Evolutionary conservation across 2,329 filamentous ascomycete species (phyloP).

Genomic region (Dendrostoma leiphaemia): DNA sequence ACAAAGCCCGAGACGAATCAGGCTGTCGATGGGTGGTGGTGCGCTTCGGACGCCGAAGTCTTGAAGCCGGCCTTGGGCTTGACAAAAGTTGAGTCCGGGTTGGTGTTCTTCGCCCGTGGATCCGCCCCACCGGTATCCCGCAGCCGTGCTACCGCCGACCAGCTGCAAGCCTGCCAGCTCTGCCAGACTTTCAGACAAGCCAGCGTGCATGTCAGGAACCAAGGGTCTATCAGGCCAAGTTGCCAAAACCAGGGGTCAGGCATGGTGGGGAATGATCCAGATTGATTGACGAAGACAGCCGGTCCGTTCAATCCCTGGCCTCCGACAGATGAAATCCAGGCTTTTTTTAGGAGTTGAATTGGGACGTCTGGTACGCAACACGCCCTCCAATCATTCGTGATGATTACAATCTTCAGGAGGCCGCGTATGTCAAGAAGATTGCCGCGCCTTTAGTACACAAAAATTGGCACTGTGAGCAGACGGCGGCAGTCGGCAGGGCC

Average conservation of each 20-base stretch:
- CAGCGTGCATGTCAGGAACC: too few relatives aligned
- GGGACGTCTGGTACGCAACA: neutral
- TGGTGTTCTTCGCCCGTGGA: conserved; percentile 7
- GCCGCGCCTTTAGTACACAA: neutral
- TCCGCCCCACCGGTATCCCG: conserved; percentile 14
- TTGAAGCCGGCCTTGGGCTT: neutral
- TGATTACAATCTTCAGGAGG: conserved; percentile 19
- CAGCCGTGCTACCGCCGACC: conserved; percentile 1
- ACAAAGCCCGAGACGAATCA: neutral
- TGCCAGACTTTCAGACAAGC: too few relatives aligned
- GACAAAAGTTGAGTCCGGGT: too few relatives aligned
- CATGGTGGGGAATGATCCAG: neutral
- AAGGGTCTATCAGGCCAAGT: neutral
- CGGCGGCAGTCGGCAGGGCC: neutral
- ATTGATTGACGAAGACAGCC: conserved; percentile 7
- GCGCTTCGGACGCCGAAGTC: conserved; percentile 9
- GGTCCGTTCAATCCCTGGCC: neutral
- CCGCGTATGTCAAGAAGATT: conserved; percentile 11
- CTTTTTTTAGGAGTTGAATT: neutral
- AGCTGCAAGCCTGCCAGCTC: neutral
- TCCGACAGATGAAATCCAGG: neutral
- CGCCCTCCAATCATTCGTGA: neutral
- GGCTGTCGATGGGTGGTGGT: neutral
- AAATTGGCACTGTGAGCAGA: conserved; percentile 11
- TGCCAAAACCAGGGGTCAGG: neutral